Evolutionary conservation across 495 filamentous ascomycete species (phyloP), one percentile per base, ranked within the genome.

Genomic region (Clavariopsis aquatica): DNA sequence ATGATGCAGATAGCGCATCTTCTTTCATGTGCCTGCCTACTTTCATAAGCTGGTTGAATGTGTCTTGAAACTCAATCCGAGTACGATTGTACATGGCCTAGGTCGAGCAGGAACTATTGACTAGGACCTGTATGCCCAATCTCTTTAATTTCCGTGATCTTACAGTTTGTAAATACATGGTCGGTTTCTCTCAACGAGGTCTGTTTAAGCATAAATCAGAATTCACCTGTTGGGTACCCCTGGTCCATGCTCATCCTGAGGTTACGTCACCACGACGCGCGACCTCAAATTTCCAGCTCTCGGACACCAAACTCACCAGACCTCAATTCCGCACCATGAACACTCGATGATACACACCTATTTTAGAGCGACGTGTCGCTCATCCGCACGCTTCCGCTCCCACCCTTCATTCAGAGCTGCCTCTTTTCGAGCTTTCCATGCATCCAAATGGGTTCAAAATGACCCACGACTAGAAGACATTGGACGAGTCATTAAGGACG

Each of bases 401-500:
- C 15, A 17, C 4, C n/a, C 38, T 2, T n/a, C 38, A 15, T 2
- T n/a, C 6, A 2, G 13, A 8, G 9, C 38, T 43, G 15, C 38
- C 4, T 22, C 45, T 17, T 22, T 28, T 45, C 62, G 46, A n/a
- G 24, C 29, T 12, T 61, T 70, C 49, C 54, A 59, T 55, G 26
- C 36, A 7, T 24, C 23, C 36, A 52, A 3, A 43, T 27, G 15
- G 12, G 20, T 41, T n/a, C 20, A 20, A 17, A 56, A 65, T 9
- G 87, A 90, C 66, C 84, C 87, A 10, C 86, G 86, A 52, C 70
- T 89, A 27, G 77, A 81, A 57, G 77, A 83, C 28, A 69, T 90
- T 31, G 92, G 87, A 7, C 85, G 81, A 59, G 77, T 86, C n/a
- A 87, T 96, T 65, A 77, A 80, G 52, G 85, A 93, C 72, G 87